These are phyloP conservation scores for Rhododendron henanense DNA, from an alignment of 148 eudicot species.

Conservation along the genomic window DNA sequence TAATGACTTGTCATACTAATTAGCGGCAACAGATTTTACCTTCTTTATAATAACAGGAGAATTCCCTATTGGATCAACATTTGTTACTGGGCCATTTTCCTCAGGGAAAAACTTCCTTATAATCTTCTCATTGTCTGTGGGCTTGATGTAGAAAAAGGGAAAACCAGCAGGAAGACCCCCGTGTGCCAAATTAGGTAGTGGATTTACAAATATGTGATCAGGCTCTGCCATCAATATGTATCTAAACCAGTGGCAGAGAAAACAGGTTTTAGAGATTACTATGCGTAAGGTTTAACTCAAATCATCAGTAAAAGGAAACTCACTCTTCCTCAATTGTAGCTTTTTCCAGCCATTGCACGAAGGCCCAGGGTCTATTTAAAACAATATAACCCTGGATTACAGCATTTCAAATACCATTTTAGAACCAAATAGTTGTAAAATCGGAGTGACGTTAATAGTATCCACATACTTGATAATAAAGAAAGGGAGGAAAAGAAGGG, in stretches of 20 bases:
- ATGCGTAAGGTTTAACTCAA: not conserved
- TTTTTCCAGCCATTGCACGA: slow-evolving; percentile 84
- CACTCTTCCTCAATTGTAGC: slow-evolving; percentile 80
- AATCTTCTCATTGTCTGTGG: slow-evolving; percentile 62
- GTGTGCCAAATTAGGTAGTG: slow-evolving; percentile 82
- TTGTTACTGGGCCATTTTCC: slow-evolving; percentile 87
- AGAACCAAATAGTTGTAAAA: not conserved
- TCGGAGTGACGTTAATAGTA: not conserved
- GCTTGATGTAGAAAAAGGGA: slow-evolving; percentile 94
- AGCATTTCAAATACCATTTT: slow-evolving; percentile 8
- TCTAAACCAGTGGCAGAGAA: slow-evolving; percentile 33
- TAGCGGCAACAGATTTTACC: slow-evolving; percentile 28
- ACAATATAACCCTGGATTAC: slow-evolving; percentile 68
- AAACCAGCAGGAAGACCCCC: slow-evolving; percentile 80
- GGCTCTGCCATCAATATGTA: slow-evolving; percentile 98
- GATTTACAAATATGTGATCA: slow-evolving; percentile 80
- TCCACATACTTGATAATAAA: not conserved
- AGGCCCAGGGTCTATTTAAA: slow-evolving; percentile 93
- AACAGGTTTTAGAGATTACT: not conserved
- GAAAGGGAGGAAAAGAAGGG: not conserved
- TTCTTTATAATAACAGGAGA: slow-evolving; percentile 79
- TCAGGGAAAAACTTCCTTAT: slow-evolving; percentile 68
- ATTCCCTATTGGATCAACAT: slow-evolving; percentile 88
- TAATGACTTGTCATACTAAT: too few relatives aligned
- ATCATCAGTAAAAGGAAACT: slow-evolving; percentile 19